Evolutionary conservation across 352 stramenopile genomes (phyloP).

Genomic region (Elongisporangium undulatum): DNA sequence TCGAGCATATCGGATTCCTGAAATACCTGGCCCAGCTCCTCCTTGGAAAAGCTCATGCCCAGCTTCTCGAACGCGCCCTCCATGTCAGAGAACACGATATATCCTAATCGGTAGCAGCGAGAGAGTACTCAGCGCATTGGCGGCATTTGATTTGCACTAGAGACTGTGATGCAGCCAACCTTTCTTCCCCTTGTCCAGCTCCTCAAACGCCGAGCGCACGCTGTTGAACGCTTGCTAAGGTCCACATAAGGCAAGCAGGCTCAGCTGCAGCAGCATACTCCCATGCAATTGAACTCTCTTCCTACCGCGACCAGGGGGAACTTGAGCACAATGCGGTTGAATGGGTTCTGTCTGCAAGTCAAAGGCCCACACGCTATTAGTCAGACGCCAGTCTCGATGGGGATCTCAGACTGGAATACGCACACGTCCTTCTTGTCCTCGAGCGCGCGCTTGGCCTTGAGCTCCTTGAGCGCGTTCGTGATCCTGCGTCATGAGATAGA

Average conservation of each 20-base stretch:
- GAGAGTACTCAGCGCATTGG: neutral
- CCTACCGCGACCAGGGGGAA: slow-evolving; percentile 52
- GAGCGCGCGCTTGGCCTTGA: slow-evolving; percentile 49
- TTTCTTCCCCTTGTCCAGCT: slow-evolving; percentile 56
- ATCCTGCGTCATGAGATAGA: slow-evolving; percentile 29
- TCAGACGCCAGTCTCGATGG: neutral
- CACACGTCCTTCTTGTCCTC: slow-evolving; percentile 51
- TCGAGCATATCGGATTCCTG: slow-evolving; percentile 84
- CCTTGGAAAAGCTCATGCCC: slow-evolving; percentile 61
- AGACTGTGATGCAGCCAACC: slow-evolving; percentile 13
- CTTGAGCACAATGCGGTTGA: slow-evolving; percentile 80
- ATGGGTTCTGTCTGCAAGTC: slow-evolving; percentile 39
- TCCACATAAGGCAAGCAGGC: neutral
- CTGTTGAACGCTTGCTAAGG: slow-evolving; percentile 69
- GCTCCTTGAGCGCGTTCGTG: slow-evolving; percentile 70
- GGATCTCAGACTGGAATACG: neutral
- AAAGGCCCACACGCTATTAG: neutral
- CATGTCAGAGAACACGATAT: slow-evolving; percentile 74
- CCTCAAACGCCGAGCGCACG: slow-evolving; percentile 62
- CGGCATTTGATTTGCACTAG: neutral
- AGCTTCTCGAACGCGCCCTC: slow-evolving; percentile 72
- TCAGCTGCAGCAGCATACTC: neutral
- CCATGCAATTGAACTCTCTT: neutral
- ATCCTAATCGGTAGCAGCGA: slow-evolving; percentile 13
- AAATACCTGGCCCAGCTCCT: slow-evolving; percentile 73